Base-by-base conservation (phyloP, 176 grass and related monocot genomes). In the Zea luxurians region DNA sequence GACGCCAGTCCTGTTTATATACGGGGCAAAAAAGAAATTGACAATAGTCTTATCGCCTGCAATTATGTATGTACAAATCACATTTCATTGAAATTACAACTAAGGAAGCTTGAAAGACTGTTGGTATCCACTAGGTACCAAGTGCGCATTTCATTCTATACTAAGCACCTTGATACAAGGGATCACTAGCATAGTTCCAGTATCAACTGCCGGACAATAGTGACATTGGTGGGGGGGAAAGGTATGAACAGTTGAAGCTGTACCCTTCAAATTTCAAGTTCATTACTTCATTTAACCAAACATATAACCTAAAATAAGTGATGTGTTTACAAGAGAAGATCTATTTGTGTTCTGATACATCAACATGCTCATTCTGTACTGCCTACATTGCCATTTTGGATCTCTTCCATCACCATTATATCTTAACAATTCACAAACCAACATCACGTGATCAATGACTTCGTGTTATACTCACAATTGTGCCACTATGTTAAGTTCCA, bases 131-230 rank as follows among this genome's bases (percentile, higher is more conserved):
- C 47, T 80, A 42, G 11, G 21, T 4, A 57, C 34, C 35, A 18
- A 57, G n/a, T 77, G 2, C 43, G 64, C 8, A 69, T 81, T 61
- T 61, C 20, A 70, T 69, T 50, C 20, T 70, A 69, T 37, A 43
- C 45, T 50, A 15, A 36, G 11, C 37, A 70, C 10, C 55, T 68
- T 68, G 52, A 84, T 18, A 38, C 63, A 69, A 88, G 13, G 36
- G 45, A 80, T 11, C 34, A 53, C 4, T 53, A 66, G 13, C 68
- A 68, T 79, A 79, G 18, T 10, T 59, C 62, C 35, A 36, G 13
- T 47, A 16, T 15, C 37, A 70, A 59, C 64, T 70, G 70, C 16
- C 7, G 0, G 59, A 61, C 59, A 61, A 61, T 61, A 27, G 58
- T 27, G 27, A 60, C 8, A 60, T 60, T 18, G 21, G 18, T 27